Evolutionary conservation across 805 yeast species (phyloP).

Genomic region (Teunomyces kruisii): DNA sequence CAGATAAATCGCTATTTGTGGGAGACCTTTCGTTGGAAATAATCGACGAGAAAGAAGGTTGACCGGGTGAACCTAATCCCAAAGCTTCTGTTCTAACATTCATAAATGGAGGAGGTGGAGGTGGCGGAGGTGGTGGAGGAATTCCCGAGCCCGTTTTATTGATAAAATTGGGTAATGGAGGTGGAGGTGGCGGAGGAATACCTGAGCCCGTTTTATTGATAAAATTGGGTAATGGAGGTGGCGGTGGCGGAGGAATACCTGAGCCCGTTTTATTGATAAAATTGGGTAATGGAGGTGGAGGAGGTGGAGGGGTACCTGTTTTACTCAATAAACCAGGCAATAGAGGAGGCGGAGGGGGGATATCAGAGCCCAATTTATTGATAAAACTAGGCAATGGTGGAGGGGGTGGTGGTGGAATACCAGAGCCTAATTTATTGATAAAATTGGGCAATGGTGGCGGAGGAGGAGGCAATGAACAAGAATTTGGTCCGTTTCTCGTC

Average conservation of each 20-base stretch:
- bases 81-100: neutral
- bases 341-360: constrained; percentile 18
- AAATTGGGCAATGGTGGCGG: constrained; percentile 6
- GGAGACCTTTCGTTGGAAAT: too few relatives aligned
- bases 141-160: neutral
- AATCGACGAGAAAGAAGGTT: too few relatives aligned
- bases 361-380: neutral
- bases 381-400: neutral
- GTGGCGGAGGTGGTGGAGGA: neutral
- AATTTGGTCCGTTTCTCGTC: neutral
- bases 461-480: constrained; percentile 12
- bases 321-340: constrained; percentile 3
- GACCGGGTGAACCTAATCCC: too few relatives aligned
- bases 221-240: constrained; percentile 14
- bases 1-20: neutral
- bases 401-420: neutral
- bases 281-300: constrained; percentile 17
- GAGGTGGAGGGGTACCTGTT: constrained; percentile 22
- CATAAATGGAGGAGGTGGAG: neutral
- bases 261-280: constrained; percentile 8
- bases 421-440: neutral
- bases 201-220: neutral
- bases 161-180: constrained; percentile 17
- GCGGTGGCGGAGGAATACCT: constrained; percentile 16
- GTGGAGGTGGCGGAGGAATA: constrained; percentile 24